Conservation (phyloP, 2,329 filamentous ascomycete species). For the Raffaelea albimanens region DNA sequence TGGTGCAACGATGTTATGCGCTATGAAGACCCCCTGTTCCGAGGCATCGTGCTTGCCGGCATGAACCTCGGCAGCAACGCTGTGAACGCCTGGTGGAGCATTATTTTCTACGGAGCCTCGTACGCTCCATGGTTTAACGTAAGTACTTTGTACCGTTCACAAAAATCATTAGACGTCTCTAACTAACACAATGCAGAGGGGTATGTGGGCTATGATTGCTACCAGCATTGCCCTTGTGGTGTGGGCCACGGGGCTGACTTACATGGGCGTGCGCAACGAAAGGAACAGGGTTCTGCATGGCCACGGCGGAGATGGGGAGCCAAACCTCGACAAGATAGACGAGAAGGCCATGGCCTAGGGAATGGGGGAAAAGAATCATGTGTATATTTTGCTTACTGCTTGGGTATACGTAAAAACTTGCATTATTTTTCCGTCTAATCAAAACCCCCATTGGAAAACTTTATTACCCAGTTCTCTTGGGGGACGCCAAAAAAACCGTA, state of each 20-base stretch:
- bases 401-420: no score
- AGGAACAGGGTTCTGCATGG: background rate
- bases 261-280: constrained; percentile 22
- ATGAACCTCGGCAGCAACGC: constrained; percentile 64
- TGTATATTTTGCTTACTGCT: no score
- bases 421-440: no score
- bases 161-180: constrained; percentile 1
- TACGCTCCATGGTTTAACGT: constrained; percentile 58
- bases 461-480: no score
- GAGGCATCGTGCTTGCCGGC: constrained; percentile 58
- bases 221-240: constrained; percentile 47
- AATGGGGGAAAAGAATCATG: no score
- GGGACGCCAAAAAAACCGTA: no score
- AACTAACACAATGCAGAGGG: constrained; percentile 31
- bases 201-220: constrained; percentile 69
- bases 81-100: constrained; percentile 65
- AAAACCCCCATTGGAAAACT: no score
- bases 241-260: constrained; percentile 48
- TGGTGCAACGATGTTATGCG: constrained; percentile 66
- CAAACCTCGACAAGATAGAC: background rate
- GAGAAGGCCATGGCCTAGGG: background rate
- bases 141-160: constrained; percentile 20
- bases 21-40: constrained; percentile 51
- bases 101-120: constrained; percentile 59
- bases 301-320: background rate